phyloP scores from a whole-genome alignment of 331 rosid species.

The Arachis monticola region DNA sequence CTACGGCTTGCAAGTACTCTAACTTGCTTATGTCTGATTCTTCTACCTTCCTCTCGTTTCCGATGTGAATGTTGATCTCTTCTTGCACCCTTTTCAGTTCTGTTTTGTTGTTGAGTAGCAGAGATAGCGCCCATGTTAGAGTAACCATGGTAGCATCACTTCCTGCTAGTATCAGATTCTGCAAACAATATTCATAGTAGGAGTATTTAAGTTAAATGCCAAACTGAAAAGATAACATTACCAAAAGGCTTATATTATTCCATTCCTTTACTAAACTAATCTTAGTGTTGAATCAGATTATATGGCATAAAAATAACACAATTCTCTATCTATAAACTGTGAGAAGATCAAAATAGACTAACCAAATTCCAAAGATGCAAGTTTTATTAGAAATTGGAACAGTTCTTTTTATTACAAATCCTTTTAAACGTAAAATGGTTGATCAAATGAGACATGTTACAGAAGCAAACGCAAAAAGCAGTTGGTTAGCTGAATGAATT shows the following conservation, averaged over 20 bases:
- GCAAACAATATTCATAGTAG: constrained; percentile 9
- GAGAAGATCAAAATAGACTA: not conserved
- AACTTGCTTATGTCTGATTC: constrained; percentile 43
- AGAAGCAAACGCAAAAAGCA: not conserved
- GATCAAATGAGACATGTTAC: not conserved
- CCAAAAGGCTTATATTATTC: not conserved
- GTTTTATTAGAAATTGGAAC: not conserved
- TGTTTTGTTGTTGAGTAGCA: constrained; percentile 45
- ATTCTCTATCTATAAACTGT: not conserved
- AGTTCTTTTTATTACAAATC: not conserved
- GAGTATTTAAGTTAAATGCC: not conserved
- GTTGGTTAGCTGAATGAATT: not conserved
- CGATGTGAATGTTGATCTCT: constrained; percentile 44
- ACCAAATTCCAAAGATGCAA: not conserved
- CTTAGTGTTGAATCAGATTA: not conserved
- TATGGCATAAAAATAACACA: not conserved
- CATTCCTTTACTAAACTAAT: not conserved
- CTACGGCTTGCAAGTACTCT: constrained; percentile 52
- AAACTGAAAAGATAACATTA: not conserved
- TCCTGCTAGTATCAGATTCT: constrained; percentile 51
- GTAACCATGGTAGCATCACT: constrained; percentile 45
- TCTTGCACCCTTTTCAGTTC: constrained; percentile 40
- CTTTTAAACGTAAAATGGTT: not conserved
- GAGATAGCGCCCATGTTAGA: constrained; percentile 47
- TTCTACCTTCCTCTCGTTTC: constrained; percentile 38